A percentile compares a stretch with the other conserved stretches of the same genome.
Evolutionary conservation across 805 yeast species (phyloP).

Genomic region (Pichia cabralensis): DNA sequence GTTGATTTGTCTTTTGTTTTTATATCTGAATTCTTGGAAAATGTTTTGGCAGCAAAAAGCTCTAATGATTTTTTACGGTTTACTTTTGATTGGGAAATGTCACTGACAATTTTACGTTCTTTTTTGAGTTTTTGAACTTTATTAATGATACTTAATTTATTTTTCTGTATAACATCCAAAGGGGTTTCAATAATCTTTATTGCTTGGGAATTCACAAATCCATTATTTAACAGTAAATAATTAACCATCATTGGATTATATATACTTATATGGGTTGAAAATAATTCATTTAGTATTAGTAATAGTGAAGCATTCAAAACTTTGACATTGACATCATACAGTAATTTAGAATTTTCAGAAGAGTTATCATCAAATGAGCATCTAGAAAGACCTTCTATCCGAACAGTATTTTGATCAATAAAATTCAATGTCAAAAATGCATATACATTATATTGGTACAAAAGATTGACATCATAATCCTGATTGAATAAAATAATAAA

Average conservation of each 20-base stretch:
- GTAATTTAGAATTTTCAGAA: conserved; percentile 5
- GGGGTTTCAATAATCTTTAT: not conserved
- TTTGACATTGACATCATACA: conserved; percentile 20
- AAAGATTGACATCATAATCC: conserved; percentile 30
- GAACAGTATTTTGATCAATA: conserved; percentile 13
- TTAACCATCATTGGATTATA: conserved; percentile 24
- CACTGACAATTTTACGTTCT: conserved; percentile 9
- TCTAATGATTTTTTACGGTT: conserved; percentile 17
- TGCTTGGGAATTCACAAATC: conserved; percentile 12
- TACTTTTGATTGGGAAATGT: conserved; percentile 4
- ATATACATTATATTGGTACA: conserved; percentile 18
- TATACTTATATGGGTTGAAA: conserved; percentile 26
- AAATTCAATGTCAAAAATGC: conserved; percentile 19
- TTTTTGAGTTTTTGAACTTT: conserved; percentile 5
- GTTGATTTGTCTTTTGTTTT: not conserved
- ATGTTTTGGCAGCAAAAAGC: no score
- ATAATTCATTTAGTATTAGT: conserved; percentile 28
- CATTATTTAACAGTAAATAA: conserved; percentile 24
- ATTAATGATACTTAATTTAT: conserved; percentile 5
- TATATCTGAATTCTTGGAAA: conserved; percentile 4
- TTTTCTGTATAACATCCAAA: not conserved
- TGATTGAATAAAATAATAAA: conserved; percentile 59
- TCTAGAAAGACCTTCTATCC: conserved; percentile 20
- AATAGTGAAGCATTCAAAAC: conserved; percentile 30
- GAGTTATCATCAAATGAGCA: conserved; percentile 11